Base-by-base conservation (phyloP, 768 basidiomycete species). In the Favolaschia claudopus region DNA sequence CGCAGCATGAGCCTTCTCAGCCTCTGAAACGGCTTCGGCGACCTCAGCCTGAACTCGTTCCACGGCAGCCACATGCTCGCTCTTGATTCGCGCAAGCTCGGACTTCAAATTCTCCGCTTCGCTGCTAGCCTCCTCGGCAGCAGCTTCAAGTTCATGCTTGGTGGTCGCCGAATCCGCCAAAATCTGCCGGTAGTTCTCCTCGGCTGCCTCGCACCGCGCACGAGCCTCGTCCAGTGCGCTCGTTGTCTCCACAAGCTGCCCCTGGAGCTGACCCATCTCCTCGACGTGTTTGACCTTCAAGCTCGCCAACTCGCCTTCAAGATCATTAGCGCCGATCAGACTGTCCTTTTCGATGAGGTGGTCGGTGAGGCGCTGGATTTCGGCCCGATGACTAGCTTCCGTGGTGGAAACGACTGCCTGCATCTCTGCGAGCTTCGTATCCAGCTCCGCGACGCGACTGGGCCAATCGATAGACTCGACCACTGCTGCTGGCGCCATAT, bases 221-320 rank as follows among this genome's bases (percentile, higher is more conserved):
- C 70, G 74, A 12, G 79, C 68, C 31, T 75, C 69, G 34, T 74
- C 70, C 28, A 84, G 58, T 19, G 77, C 70, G 40, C 66, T 68
- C 36, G 69, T 69, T 28, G 68, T 73, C 28, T 76, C 69, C 9
- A 70, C 66, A n/a, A 84, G 70, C 34, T 69, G 79, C 17, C 66
- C 63, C 46, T 76, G 76, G 22, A 85, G 55, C 20, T 66, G 66
- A 7, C 67, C 70, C 52, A 82, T 57, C 31, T 78, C 77, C 46
- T 74, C 70, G 5, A 74, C 66, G 42, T 82, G 78, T 49, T 72
- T 68, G 32, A 74, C 67, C 48, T 69, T 73, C 37, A 82, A 66
- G 38, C 68, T 63, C 19, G 62, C 69, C 7, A 79, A 38, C 29
- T 74, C 68, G 31, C 65, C 63, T 38, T 72, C 68, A 8, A 66